These are phyloP conservation scores for Lasiosphaeris hirsuta DNA, from an alignment of 495 filamentous ascomycete genomes.

Conservation along the genomic window DNA sequence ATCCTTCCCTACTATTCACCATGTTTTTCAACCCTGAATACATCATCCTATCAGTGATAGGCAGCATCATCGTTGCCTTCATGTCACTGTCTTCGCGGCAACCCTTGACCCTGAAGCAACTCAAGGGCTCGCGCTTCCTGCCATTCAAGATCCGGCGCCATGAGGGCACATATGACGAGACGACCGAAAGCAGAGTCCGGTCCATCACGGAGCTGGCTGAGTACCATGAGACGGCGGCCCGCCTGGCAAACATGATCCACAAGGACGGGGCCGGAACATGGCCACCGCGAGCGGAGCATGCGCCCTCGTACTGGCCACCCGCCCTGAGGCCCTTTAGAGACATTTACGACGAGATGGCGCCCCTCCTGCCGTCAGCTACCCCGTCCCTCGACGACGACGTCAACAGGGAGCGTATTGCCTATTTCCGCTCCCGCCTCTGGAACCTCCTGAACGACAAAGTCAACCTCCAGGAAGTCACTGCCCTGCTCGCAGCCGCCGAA, in stretches of 20 bases:
- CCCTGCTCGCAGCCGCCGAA: slow-evolving; percentile 22
- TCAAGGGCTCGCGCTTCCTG: background rate
- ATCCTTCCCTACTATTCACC: background rate
- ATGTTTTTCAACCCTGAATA: background rate
- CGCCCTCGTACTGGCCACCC: slow-evolving; percentile 16
- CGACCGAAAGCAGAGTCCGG: background rate
- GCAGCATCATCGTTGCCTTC: background rate
- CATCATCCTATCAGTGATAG: background rate
- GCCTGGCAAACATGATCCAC: slow-evolving; percentile 24
- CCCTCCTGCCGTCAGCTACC: slow-evolving; percentile 21
- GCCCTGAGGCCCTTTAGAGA: slow-evolving; percentile 34
- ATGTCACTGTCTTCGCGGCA: background rate
- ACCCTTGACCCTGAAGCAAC: background rate
- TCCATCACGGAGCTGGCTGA: slow-evolving; percentile 15
- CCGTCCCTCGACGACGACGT: slow-evolving; percentile 25
- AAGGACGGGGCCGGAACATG: slow-evolving; percentile 36
- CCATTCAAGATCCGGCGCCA: background rate
- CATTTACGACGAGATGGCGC: slow-evolving; percentile 34
- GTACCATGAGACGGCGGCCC: slow-evolving; percentile 21
- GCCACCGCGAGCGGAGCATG: slow-evolving; percentile 33
- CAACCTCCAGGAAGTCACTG: slow-evolving; percentile 23
- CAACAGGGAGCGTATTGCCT: slow-evolving; percentile 13
- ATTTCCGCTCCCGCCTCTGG: slow-evolving; percentile 9
- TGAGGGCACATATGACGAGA: background rate
- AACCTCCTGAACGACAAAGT: slow-evolving; percentile 23